Evolutionary conservation across 106 monocot genomes (phyloP).

Genomic region (Acorus calamus): DNA sequence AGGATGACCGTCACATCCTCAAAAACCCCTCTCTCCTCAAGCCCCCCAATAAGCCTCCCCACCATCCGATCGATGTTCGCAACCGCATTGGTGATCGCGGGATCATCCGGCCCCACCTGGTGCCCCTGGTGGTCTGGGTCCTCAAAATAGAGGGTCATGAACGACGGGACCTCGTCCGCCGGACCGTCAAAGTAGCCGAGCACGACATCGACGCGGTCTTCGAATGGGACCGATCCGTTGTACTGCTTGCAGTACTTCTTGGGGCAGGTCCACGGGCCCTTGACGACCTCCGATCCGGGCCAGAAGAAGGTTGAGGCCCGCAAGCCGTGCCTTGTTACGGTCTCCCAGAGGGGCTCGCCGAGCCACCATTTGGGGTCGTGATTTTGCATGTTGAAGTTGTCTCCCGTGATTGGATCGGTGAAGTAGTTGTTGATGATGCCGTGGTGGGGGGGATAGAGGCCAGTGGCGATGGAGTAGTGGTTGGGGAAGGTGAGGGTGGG

Average conservation of each 20-base stretch:
- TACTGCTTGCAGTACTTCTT: slow-evolving; percentile 30
- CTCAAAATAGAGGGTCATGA: slow-evolving; percentile 37
- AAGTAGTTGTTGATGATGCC: slow-evolving; percentile 56
- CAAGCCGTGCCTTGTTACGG: slow-evolving; percentile 26
- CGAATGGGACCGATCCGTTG: slow-evolving; percentile 32
- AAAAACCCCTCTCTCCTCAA: slow-evolving; percentile 40
- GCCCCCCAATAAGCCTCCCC: slow-evolving; percentile 42
- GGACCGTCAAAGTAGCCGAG: slow-evolving; percentile 47
- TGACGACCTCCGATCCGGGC: slow-evolving; percentile 51
- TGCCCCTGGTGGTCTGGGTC: slow-evolving; percentile 54
- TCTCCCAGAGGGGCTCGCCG: slow-evolving; percentile 65
- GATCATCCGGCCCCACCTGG: slow-evolving; percentile 42
- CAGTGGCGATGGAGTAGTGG: slow-evolving; percentile 70
- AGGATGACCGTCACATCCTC: slow-evolving; percentile 49
- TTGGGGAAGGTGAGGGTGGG: slow-evolving; percentile 63
- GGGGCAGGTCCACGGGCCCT: slow-evolving; percentile 50
- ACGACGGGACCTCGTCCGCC: slow-evolving; percentile 19
- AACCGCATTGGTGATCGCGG: slow-evolving; percentile 30
- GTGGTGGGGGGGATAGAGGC: slow-evolving; percentile 54
- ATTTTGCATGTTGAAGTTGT: slow-evolving; percentile 22
- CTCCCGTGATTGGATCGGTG: slow-evolving; percentile 35
- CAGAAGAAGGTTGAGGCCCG: slow-evolving; percentile 46
- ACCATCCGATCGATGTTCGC: slow-evolving; percentile 28
- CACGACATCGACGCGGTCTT: slow-evolving; percentile 37
- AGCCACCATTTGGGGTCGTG: slow-evolving; percentile 54